Conservation (phyloP, 2,329 filamentous ascomycete species). For the Stagonosporopsis tanaceti region DNA sequence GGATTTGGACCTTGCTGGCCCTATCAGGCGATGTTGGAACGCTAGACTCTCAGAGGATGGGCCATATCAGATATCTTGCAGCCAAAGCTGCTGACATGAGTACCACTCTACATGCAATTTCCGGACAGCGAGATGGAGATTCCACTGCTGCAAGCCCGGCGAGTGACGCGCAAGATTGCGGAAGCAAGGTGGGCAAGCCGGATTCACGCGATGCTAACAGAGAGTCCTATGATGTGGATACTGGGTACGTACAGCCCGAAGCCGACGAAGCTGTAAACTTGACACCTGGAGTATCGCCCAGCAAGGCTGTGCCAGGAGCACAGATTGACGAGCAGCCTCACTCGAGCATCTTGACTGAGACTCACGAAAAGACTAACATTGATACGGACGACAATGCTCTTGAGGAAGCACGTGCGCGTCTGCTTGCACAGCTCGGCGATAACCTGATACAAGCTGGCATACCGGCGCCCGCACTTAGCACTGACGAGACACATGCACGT, state of each 20-base stretch:
- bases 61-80: constrained; percentile 78
- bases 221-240: background rate
- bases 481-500: background rate
- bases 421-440: constrained; percentile 54
- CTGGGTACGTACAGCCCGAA: constrained; percentile 4
- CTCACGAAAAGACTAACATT: constrained; percentile 1
- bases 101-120: constrained; percentile 37
- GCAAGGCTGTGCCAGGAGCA: constrained; percentile 29
- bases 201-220: background rate
- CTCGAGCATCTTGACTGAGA: background rate
- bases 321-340: constrained; percentile 11
- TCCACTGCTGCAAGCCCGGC: background rate
- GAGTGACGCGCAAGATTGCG: background rate
- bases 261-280: background rate
- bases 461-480: constrained; percentile 5
- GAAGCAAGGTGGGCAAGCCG: background rate
- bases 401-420: constrained; percentile 59
- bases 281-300: background rate
- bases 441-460: constrained; percentile 34
- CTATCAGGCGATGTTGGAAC: constrained; percentile 77
- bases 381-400: constrained; percentile 40
- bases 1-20: constrained; percentile 86
- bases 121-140: constrained; percentile 4
- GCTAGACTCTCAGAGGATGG: constrained; percentile 77
- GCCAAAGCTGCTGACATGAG: constrained; percentile 74